Conservation (phyloP, 2,329 filamentous ascomycete species). For the Anthostomella pinea region DNA sequence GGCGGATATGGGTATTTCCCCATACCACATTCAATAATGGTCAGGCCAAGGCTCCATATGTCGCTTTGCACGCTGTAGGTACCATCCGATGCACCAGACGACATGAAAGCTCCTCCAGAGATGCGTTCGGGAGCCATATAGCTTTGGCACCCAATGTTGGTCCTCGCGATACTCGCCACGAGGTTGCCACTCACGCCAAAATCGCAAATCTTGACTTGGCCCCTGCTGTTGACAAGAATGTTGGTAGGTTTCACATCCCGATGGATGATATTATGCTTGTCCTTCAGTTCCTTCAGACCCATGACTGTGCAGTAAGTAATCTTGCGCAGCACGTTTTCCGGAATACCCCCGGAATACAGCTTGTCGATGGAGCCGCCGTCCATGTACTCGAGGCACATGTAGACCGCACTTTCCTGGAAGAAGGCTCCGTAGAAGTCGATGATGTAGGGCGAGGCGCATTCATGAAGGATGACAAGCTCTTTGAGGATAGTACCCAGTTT, state of each 20-base stretch:
- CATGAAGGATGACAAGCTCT: conserved; percentile 93
- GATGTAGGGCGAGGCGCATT: conserved; percentile 92
- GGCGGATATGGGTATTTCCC: conserved; percentile 95
- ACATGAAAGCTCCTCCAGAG: conserved; percentile 76
- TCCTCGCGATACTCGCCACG: conserved; percentile 96
- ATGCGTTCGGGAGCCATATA: conserved; percentile 99
- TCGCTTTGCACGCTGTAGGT: conserved; percentile 98
- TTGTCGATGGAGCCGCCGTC: conserved; percentile 98
- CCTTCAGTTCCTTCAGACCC: conserved; percentile 89
- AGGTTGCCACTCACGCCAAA: conserved; percentile 97
- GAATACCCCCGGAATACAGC: conserved; percentile 84
- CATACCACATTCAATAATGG: conserved; percentile 93
- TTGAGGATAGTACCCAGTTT: conserved; percentile 98
- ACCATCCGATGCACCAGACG: conserved; percentile 69
- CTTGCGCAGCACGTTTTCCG: conserved; percentile 83
- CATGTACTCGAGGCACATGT: conserved; percentile 99
- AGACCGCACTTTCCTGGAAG: conserved; percentile 97
- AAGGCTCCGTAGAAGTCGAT: conserved; percentile 99
- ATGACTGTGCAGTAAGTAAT: conserved; percentile 87
- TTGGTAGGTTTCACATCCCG: conserved; percentile 99
- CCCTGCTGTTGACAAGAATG: conserved; percentile 83
- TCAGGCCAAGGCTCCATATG: conserved; percentile 93
- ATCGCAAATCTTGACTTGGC: conserved; percentile 97
- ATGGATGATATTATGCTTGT: conserved; percentile 99
- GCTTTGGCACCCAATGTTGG: conserved; percentile 97